phyloP scores from a whole-genome alignment of 805 yeast species.

The Candida krabiensis region DNA sequence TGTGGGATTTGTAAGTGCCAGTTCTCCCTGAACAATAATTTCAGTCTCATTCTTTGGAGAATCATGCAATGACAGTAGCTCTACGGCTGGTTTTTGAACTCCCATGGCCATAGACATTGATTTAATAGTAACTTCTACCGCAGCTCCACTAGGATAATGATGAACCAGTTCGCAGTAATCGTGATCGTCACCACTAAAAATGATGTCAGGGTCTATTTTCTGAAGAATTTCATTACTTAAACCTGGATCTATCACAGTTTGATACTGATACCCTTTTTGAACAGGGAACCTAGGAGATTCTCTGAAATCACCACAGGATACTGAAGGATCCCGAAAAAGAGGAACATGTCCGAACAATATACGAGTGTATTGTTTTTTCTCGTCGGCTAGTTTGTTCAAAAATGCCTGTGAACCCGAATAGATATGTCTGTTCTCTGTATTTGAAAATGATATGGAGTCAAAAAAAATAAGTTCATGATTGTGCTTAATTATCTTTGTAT shows the following conservation, averaged over 20 bases:
- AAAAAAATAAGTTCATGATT: conserved; percentile 75
- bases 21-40: conserved; percentile 5
- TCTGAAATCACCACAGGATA: conserved; percentile 74
- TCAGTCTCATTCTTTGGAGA: conserved; percentile 2
- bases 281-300: conserved; percentile 75
- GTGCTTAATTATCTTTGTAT: conserved; percentile 50
- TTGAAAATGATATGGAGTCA: conserved; percentile 83
- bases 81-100: conserved; percentile 79
- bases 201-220: conserved; percentile 60
- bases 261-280: conserved; percentile 78
- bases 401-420: conserved; percentile 51
- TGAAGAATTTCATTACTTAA: conserved; percentile 59
- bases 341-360: conserved; percentile 88
- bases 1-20: conserved; percentile 8
- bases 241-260: conserved; percentile 74
- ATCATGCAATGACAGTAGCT: conserved; percentile 60
- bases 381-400: conserved; percentile 38
- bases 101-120: conserved; percentile 95
- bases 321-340: conserved; percentile 62
- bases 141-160: conserved; percentile 9
- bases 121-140: conserved; percentile 77
- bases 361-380: conserved; percentile 47
- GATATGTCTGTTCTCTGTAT: conserved; percentile 46
- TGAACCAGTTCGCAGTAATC: conserved; percentile 64
- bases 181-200: conserved; percentile 95